Conservation (phyloP, 2,329 filamentous ascomycete species). For the Madurella mycetomatis region DNA sequence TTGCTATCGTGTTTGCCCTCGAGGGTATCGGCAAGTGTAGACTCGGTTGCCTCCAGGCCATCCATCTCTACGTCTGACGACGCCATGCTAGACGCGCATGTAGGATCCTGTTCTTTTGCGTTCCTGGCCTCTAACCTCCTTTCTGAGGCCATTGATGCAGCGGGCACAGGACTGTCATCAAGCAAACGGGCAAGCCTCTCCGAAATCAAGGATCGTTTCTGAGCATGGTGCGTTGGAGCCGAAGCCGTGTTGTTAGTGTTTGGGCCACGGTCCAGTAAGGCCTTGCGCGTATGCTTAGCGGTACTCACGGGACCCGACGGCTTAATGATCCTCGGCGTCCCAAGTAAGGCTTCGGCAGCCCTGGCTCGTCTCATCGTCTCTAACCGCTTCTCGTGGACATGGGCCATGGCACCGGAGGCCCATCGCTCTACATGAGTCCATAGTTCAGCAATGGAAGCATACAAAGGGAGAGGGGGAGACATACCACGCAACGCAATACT, state of each 20-base stretch:
- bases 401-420: conserved; percentile 22
- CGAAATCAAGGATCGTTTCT: background rate
- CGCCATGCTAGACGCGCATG: background rate
- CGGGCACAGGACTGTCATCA: background rate
- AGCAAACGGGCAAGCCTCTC: conserved; percentile 1
- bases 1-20: background rate
- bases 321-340: background rate
- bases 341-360: conserved; percentile 4
- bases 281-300: background rate
- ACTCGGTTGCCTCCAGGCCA: background rate
- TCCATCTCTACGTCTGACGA: conserved; percentile 1
- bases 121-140: background rate
- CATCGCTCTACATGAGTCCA: conserved; percentile 15
- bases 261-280: background rate
- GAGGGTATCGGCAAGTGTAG: background rate
- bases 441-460: background rate
- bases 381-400: conserved; percentile 18
- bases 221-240: background rate
- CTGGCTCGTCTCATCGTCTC: conserved; percentile 15
- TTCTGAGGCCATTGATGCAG: background rate
- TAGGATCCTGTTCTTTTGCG: background rate
- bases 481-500: conserved; percentile 16
- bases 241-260: background rate
- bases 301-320: background rate
- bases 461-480: background rate